Evolutionary conservation across 2,329 filamentous ascomycete species (phyloP).

Genomic region (Fusarium pininemorale): DNA sequence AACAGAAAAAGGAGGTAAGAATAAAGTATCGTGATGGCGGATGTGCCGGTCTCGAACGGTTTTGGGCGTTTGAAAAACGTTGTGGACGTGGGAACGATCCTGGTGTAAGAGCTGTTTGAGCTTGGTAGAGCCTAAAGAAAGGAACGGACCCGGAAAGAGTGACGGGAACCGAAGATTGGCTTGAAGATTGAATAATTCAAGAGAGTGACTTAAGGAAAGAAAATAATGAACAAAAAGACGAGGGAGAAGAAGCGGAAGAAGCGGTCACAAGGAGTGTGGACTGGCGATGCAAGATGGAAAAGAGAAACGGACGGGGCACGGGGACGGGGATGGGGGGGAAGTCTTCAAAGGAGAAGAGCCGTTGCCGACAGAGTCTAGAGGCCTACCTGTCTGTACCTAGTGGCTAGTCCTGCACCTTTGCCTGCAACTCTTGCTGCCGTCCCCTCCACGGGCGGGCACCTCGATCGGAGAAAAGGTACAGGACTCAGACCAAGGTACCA

Average conservation of each 20-base stretch:
- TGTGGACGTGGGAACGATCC: constrained; percentile 28
- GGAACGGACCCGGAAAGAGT: constrained; percentile 62
- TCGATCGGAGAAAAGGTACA: constrained; percentile 30
- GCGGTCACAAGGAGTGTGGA: constrained; percentile 51
- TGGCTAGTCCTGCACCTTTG: constrained; percentile 17
- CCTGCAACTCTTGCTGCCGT: constrained; percentile 9
- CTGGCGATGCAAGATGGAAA: constrained; percentile 47
- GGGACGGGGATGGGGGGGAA: constrained; percentile 48
- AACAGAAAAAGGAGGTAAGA: constrained; percentile 26
- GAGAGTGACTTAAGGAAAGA: constrained; percentile 62
- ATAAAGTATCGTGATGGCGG: constrained; percentile 34
- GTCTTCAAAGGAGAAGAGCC: constrained; percentile 45
- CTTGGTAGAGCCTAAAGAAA: constrained; percentile 49
- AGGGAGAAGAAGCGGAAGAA: constrained; percentile 51
- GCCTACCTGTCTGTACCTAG: constrained; percentile 2
- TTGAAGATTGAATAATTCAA: constrained; percentile 48
- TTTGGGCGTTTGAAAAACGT: constrained; percentile 31
- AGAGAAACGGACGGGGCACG: constrained; percentile 49
- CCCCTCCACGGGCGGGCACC: constrained; percentile 13
- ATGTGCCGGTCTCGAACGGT: constrained; percentile 35
- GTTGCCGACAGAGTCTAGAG: constrained; percentile 17
- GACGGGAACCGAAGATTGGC: constrained; percentile 56
- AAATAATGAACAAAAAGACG: constrained; percentile 54
- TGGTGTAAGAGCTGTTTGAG: constrained; percentile 42
- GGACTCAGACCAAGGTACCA: constrained; percentile 24